Percentiles rank a stretch among this genome's conserved stretches.
Evolutionary conservation across 768 basidiomycete genomes (phyloP).

Genomic region (Mycena indigotica): DNA sequence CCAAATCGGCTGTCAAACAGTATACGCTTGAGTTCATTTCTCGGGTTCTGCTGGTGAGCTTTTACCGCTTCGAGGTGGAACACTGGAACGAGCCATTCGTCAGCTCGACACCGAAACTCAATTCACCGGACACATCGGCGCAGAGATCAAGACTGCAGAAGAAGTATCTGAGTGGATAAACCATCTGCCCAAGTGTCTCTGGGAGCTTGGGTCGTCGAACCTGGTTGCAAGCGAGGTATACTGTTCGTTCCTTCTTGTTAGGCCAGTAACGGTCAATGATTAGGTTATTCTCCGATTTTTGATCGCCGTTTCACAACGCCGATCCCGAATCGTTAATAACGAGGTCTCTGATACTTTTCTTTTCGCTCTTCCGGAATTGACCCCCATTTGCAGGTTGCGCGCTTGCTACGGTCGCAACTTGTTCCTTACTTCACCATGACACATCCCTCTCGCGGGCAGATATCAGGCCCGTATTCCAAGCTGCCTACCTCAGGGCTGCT

Average conservation of each 20-base stretch:
- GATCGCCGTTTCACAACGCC: slow-evolving; percentile 61
- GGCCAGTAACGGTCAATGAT: not conserved
- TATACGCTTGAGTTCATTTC: slow-evolving; percentile 76
- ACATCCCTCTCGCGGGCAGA: slow-evolving; percentile 72
- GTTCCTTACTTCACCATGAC: slow-evolving; percentile 78
- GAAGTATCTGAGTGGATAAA: slow-evolving; percentile 61
- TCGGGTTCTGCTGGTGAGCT: slow-evolving; percentile 65
- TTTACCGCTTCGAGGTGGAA: not conserved
- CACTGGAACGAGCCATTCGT: slow-evolving; percentile 1
- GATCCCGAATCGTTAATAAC: slow-evolving; percentile 42
- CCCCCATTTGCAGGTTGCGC: slow-evolving; percentile 44
- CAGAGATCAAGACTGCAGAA: slow-evolving; percentile 31
- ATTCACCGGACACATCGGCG: slow-evolving; percentile 52
- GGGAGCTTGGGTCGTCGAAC: slow-evolving; percentile 76
- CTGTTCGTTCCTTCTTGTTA: not conserved
- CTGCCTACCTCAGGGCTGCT: slow-evolving; percentile 49
- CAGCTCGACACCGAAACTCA: slow-evolving; percentile 64
- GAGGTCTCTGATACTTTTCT: slow-evolving; percentile 37
- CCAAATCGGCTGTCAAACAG: slow-evolving; percentile 65
- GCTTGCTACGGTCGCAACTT: slow-evolving; percentile 58
- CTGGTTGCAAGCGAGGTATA: slow-evolving; percentile 60
- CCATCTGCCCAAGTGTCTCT: slow-evolving; percentile 78
- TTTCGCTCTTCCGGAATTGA: slow-evolving; percentile 15
- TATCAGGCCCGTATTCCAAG: slow-evolving; percentile 78
- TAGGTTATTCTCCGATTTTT: slow-evolving; percentile 65